These are phyloP conservation scores for Bipolaris gigantea DNA, from an alignment of 2,329 filamentous ascomycete genomes.

Conservation along the genomic window DNA sequence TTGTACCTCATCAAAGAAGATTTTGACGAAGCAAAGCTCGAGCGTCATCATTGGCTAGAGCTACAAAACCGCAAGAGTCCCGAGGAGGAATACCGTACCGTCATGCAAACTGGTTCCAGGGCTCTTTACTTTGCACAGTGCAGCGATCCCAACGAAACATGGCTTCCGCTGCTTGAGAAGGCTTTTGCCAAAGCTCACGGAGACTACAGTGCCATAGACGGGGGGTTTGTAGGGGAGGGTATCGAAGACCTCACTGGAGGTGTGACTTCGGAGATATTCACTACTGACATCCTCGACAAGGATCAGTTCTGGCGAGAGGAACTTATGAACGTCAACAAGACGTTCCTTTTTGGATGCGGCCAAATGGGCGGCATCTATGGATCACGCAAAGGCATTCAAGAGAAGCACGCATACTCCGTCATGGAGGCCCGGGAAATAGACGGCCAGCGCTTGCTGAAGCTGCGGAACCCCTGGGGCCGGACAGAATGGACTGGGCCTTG, in stretches of 20 bases:
- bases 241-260: slow-evolving; percentile 66
- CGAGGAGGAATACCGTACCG: slow-evolving; percentile 67
- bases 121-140: slow-evolving; percentile 79
- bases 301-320: slow-evolving; percentile 84
- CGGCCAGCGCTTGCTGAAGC: slow-evolving; percentile 53
- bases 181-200: slow-evolving; percentile 84
- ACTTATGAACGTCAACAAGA: slow-evolving; percentile 75
- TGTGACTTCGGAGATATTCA: slow-evolving; percentile 69
- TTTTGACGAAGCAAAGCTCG: slow-evolving; percentile 74
- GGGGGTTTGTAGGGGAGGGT: slow-evolving; percentile 69
- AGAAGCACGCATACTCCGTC: slow-evolving; percentile 60
- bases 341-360: slow-evolving; percentile 77
- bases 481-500: slow-evolving; percentile 80
- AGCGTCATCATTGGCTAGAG: slow-evolving; percentile 73
- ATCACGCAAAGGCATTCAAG: slow-evolving; percentile 51
- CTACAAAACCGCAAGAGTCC: slow-evolving; percentile 70
- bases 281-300: slow-evolving; percentile 73
- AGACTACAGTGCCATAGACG: slow-evolving; percentile 74
- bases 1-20: slow-evolving; percentile 80
- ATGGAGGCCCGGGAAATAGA: slow-evolving; percentile 64
- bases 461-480: slow-evolving; percentile 78
- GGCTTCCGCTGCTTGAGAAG: slow-evolving; percentile 79
- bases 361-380: slow-evolving; percentile 66
- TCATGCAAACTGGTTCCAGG: slow-evolving; percentile 73
- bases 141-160: slow-evolving; percentile 76